Conservation (phyloP, 1,284 basidiomycete genomes). For the Trametes sp. region DNA sequence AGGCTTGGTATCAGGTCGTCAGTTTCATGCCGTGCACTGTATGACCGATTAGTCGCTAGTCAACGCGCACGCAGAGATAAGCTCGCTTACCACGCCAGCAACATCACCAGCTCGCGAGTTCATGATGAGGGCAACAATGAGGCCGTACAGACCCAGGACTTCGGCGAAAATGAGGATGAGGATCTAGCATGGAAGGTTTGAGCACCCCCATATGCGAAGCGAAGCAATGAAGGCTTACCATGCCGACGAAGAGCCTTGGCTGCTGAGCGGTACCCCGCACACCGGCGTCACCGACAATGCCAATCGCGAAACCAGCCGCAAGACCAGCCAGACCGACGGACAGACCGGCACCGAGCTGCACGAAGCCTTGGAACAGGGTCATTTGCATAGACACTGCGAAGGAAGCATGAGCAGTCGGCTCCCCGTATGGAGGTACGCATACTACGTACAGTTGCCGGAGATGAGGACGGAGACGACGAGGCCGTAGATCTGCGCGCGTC, state of each 20-base stretch:
- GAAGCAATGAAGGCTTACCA: slow-evolving; percentile 50
- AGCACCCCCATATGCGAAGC: not conserved
- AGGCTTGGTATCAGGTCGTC: slow-evolving; percentile 9
- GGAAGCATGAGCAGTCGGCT: slow-evolving; percentile 8
- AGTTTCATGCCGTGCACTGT: slow-evolving; percentile 31
- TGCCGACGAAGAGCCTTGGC: slow-evolving; percentile 92
- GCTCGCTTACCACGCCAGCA: slow-evolving; percentile 33
- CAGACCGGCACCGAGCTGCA: slow-evolving; percentile 90
- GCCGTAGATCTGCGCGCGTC: slow-evolving; percentile 72
- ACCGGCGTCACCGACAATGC: slow-evolving; percentile 96
- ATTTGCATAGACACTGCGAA: slow-evolving; percentile 56
- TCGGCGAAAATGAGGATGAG: slow-evolving; percentile 87
- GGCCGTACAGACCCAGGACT: slow-evolving; percentile 82
- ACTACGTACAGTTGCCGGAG: slow-evolving; percentile 72
- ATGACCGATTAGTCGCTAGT: not conserved
- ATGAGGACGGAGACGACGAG: slow-evolving; percentile 94
- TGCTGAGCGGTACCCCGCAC: slow-evolving; percentile 92
- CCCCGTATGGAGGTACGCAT: not conserved
- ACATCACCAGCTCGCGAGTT: slow-evolving; percentile 59
- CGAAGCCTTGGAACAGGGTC: slow-evolving; percentile 84
- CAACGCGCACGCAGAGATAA: not conserved
- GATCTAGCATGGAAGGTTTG: slow-evolving; percentile 46
- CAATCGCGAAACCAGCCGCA: slow-evolving; percentile 91
- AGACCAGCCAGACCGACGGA: slow-evolving; percentile 90
- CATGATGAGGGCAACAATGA: slow-evolving; percentile 79